Evolutionary conservation across 2,329 filamentous ascomycete species (phyloP).

Genomic region (Penicillium sp.): DNA sequence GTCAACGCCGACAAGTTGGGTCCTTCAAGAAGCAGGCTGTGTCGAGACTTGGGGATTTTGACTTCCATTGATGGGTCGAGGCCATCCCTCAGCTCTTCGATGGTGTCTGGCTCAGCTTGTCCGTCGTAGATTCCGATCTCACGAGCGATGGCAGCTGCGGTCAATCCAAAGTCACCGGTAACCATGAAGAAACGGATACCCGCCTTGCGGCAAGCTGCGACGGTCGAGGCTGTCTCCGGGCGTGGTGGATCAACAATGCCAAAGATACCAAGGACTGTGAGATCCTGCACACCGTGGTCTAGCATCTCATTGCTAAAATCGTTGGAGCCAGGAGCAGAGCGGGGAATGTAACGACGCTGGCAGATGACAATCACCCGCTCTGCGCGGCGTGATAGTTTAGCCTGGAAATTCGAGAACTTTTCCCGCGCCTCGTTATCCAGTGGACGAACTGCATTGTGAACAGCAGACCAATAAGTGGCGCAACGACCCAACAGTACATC

Average conservation of each 20-base stretch:
- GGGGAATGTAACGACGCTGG: conserved; percentile 54
- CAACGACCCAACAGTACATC: conserved; percentile 69
- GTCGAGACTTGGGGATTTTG: conserved; percentile 29
- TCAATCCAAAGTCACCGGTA: conserved; percentile 44
- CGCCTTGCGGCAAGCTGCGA: conserved; percentile 36
- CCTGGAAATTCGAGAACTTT: conserved; percentile 60
- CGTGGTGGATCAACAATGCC: conserved; percentile 47
- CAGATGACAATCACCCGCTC: conserved; percentile 69
- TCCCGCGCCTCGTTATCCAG: conserved; percentile 51
- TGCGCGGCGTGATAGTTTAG: conserved; percentile 66
- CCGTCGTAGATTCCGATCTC: conserved; percentile 46
- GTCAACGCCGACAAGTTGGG: conserved; percentile 64
- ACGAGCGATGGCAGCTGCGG: conserved; percentile 41
- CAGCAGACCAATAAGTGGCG: conserved; percentile 56
- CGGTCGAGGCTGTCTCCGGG: conserved; percentile 35
- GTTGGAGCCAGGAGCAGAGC: conserved; percentile 46
- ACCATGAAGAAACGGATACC: conserved; percentile 46
- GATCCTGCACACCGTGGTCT: conserved; percentile 39
- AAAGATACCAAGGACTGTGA: conserved; percentile 54
- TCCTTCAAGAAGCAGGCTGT: conserved; percentile 64
- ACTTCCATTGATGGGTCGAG: conserved; percentile 13
- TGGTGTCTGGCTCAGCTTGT: conserved; percentile 52
- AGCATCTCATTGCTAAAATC: conserved; percentile 53
- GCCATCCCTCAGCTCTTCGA: conserved; percentile 51
- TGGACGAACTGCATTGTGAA: conserved; percentile 53